phyloP scores from a whole-genome alignment of 83 land plant genomes.

The Thuja plicata region DNA sequence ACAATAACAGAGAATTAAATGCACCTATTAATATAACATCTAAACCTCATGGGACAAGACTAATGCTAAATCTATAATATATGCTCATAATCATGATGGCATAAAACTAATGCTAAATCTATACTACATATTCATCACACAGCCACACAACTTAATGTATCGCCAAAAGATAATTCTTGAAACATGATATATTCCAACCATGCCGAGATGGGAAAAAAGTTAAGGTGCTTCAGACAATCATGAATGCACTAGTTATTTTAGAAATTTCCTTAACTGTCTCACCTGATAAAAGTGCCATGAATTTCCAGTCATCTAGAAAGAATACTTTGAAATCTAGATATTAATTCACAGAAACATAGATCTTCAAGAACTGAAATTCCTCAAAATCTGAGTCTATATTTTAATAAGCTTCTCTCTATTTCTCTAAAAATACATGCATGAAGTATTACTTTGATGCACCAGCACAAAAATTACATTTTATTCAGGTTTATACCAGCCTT shows the following conservation, averaged over 20 bases:
- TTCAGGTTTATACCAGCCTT: slow-evolving; percentile 88
- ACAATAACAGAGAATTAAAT: too few species aligned
- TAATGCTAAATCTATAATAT: background rate
- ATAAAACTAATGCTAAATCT: background rate
- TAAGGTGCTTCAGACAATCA: background rate
- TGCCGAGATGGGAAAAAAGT: background rate
- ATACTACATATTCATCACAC: background rate
- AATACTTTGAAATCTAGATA: background rate
- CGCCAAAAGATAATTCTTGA: background rate
- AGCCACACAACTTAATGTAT: background rate
- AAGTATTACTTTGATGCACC: background rate
- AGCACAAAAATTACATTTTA: slow-evolving; percentile 27
- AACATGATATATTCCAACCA: background rate
- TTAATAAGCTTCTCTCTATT: background rate
- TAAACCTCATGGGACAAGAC: background rate
- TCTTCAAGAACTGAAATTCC: background rate
- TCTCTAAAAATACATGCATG: background rate
- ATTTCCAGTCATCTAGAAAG: background rate
- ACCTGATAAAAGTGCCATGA: background rate
- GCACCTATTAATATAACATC: too few species aligned
- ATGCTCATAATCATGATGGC: background rate
- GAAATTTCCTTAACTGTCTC: background rate
- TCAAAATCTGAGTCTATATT: background rate
- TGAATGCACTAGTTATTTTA: background rate
- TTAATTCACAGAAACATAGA: background rate